Base-by-base conservation (phyloP, 441 rosid genomes). In the Bruguiera hainesii region DNA sequence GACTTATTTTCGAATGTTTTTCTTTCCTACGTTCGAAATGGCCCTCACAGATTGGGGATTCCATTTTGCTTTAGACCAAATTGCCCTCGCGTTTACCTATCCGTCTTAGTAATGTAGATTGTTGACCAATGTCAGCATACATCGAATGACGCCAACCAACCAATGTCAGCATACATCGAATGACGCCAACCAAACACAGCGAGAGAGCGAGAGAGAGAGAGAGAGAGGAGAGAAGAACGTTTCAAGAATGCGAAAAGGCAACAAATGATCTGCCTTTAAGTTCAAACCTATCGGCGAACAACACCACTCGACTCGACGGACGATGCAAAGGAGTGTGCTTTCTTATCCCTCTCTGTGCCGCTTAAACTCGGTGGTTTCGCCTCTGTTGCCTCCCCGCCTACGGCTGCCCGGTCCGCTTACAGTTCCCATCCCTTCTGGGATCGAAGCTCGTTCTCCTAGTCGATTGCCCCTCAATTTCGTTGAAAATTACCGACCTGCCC, bases 241-340 rank as follows among this genome's bases (percentile, higher is more conserved):
- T 30, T 30, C 5, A 30, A 30, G 33, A 30, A 30, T 26, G 26
- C 26, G 2, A 26, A 26, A 26, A 26, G 2, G 26, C 37, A 33
- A 33, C 6, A 1, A 33, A 7, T 33, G 37, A 33, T 33, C 8
- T 0, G 37, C 7, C 1, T 33, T 6, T 31, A 0, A 0, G 5
- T 31, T 31, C 26, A 5, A 29, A 3, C 31, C 31, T 29, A 29
- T 29, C 31, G 31, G 31, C 31, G 5, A 29, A 29, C 31, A 29
- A 29, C 31, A 29, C 31, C 31, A 29, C 31, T 3, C 31, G 31
- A 15, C 16, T 25, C 19, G 16, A 13, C 20, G 13, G 31, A 71
- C 42, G 65, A 67, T 68, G 70, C 76, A 21, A 13, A 52, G 37
- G 29, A 48, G 74, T 35, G 60, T 64, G 6, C 60, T 65, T 33